phyloP scores from a whole-genome alignment of 2,329 filamentous ascomycete species.

The Septoria linicola region DNA sequence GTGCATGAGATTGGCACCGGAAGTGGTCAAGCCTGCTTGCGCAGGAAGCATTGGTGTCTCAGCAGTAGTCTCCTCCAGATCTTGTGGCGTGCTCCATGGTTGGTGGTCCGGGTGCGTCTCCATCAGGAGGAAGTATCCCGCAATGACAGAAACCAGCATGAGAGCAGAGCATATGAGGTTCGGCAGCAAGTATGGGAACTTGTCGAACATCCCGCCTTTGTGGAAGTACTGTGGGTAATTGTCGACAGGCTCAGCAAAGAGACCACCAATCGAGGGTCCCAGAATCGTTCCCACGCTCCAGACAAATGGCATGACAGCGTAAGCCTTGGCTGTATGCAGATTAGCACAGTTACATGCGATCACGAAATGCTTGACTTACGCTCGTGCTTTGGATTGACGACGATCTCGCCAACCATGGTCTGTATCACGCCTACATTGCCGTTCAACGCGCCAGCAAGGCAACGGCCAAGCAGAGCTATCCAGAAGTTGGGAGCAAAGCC shows the following conservation, averaged over 20 bases:
- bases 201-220: constrained; percentile 66
- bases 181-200: constrained; percentile 82
- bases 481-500: constrained; percentile 82
- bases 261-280: constrained; percentile 82
- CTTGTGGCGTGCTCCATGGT: constrained; percentile 46
- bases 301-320: constrained; percentile 90
- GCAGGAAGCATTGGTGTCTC: constrained; percentile 70
- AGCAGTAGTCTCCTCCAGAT: constrained; percentile 47
- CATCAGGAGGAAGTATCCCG: constrained; percentile 77
- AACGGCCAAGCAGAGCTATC: constrained; percentile 73
- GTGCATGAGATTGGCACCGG: constrained; percentile 69
- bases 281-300: constrained; percentile 90
- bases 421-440: constrained; percentile 77
- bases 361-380: constrained; percentile 57
- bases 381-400: constrained; percentile 80
- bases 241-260: constrained; percentile 74
- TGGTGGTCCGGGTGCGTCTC: constrained; percentile 88
- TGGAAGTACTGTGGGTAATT: constrained; percentile 73
- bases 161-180: constrained; percentile 80
- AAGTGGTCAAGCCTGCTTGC: constrained; percentile 67
- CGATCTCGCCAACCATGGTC: constrained; percentile 88
- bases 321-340: constrained; percentile 65
- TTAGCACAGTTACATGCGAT: constrained; percentile 15
- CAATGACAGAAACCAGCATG: constrained; percentile 73
- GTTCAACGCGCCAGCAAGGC: constrained; percentile 78